Base-by-base conservation (phyloP, 257 asterid species). In the Solanum sparsipilum region DNA sequence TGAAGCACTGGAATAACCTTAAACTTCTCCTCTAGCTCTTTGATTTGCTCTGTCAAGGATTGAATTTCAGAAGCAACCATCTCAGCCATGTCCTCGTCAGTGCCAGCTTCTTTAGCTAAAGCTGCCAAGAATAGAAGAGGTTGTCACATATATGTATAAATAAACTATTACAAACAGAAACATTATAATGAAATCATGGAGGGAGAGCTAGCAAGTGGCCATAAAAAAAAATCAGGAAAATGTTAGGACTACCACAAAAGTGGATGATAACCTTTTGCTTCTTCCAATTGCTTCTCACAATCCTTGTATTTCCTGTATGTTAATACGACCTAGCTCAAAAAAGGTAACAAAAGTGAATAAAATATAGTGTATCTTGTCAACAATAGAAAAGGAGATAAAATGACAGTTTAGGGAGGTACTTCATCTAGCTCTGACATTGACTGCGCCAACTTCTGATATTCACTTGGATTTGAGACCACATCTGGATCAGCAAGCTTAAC, bases 361-460 rank as follows among this genome's bases (percentile, higher is more conserved):
- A 48, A 84, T 86, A 74, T 87, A 9, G 74, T 87, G 63, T 38
- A 89, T 58, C 82, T 41, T 31, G 34, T 29, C 85, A 84, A 84
- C 27, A 52, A 58, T 11, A 35, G 20, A 13, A 6, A 63, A 71
- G 63, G 83, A 86, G 88, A 74, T 68, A 39, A 63, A 84, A 38
- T 88, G 35, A 60, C n/a, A 83, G 72, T 87, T 65, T 85, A 52
- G 83, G 68, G 87, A 86, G 87, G 71, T 89, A 97, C 99, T 97
- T 96, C 99, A 84, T 96, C 97, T 89, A 97, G 98, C 94, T 97
- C 99, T 56, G 99, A 88, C 91, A 97, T 70, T 46, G 99, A 97
- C 92, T 93, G 96, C 25, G 99, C 99, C 90, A 96, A 85, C 87
- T 94, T 96, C 94, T 94, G 97, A 91, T 97, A 97, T 89, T 97